phyloP scores from a whole-genome alignment of 1,284 basidiomycete genomes.

The Caloboletus firmus region DNA sequence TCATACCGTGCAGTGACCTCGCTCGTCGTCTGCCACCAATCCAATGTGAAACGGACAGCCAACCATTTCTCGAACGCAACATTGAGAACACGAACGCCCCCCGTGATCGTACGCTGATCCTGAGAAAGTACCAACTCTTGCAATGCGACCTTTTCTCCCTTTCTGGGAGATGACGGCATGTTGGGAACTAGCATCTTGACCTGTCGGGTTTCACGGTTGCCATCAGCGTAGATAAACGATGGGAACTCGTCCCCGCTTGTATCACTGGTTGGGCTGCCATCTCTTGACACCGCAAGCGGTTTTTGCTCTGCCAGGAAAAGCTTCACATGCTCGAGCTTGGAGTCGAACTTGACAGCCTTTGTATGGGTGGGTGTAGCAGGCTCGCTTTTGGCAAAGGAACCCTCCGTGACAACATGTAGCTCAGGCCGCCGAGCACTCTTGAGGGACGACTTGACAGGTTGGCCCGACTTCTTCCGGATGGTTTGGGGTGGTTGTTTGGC shows the following conservation, averaged over 20 bases:
- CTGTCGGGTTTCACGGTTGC: slow-evolving; percentile 37
- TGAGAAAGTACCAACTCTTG: slow-evolving; percentile 59
- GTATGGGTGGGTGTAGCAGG: slow-evolving; percentile 57
- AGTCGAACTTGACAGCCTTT: slow-evolving; percentile 93
- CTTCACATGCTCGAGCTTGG: slow-evolving; percentile 89
- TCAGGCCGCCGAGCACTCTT: slow-evolving; percentile 63
- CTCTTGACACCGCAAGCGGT: slow-evolving; percentile 88
- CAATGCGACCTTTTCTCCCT: slow-evolving; percentile 48
- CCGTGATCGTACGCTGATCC: slow-evolving; percentile 60
- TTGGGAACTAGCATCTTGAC: slow-evolving; percentile 57
- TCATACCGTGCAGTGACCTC: slow-evolving; percentile 84
- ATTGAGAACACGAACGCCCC: slow-evolving; percentile 81
- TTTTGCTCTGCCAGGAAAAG: slow-evolving; percentile 93
- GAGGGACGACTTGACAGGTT: slow-evolving; percentile 89
- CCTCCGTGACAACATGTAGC: slow-evolving; percentile 50
- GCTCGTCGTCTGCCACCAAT: slow-evolving; percentile 94
- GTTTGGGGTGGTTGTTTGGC: slow-evolving; percentile 16
- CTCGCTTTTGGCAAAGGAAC: slow-evolving; percentile 53
- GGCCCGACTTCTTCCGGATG: slow-evolving; percentile 86
- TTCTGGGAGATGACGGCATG: slow-evolving; percentile 44
- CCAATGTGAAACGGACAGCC: slow-evolving; percentile 89
- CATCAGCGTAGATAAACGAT: slow-evolving; percentile 56
- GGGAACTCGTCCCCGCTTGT: slow-evolving; percentile 76
- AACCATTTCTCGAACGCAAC: slow-evolving; percentile 87
- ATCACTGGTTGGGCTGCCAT: slow-evolving; percentile 84